A percentile compares a stretch with the other conserved stretches of the same genome.
phyloP scores from a whole-genome alignment of 2,329 filamentous ascomycete genomes.

The Penicillium sumatraense region DNA sequence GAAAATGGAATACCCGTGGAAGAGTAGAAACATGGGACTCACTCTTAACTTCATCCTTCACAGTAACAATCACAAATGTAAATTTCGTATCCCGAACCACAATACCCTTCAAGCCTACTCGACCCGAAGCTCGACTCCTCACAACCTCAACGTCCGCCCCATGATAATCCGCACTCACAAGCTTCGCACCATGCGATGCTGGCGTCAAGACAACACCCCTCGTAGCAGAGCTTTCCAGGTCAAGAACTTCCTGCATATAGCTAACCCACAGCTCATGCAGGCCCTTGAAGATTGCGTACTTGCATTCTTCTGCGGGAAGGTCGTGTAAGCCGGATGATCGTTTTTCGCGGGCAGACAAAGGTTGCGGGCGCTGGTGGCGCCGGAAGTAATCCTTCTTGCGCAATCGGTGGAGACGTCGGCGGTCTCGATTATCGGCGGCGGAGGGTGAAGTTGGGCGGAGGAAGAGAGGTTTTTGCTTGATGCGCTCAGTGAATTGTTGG shows the following conservation, averaged over 20 bases:
- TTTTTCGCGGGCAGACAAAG: constrained; percentile 80
- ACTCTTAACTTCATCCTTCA: constrained; percentile 70
- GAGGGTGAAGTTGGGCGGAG: constrained; percentile 76
- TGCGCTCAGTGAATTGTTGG: constrained; percentile 78
- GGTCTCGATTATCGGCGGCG: constrained; percentile 54
- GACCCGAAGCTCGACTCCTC: constrained; percentile 75
- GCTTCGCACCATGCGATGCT: constrained; percentile 56
- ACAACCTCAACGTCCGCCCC: constrained; percentile 84
- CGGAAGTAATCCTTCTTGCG: constrained; percentile 53
- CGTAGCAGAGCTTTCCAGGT: constrained; percentile 50
- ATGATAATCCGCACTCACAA: constrained; percentile 88
- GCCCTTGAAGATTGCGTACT: constrained; percentile 76
- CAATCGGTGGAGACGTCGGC: constrained; percentile 58
- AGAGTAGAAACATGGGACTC: constrained; percentile 28
- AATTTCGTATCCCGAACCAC: constrained; percentile 87
- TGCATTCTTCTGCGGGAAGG: constrained; percentile 69
- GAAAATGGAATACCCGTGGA: background rate
- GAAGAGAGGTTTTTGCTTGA: constrained; percentile 79
- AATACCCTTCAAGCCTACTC: constrained; percentile 84
- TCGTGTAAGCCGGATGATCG: constrained; percentile 74
- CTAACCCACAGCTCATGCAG: constrained; percentile 79
- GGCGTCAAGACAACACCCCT: constrained; percentile 59
- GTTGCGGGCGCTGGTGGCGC: constrained; percentile 61
- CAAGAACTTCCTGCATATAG: constrained; percentile 83
- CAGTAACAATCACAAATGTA: constrained; percentile 82